Conservation (phyloP, 805 yeast species). For the Ogataea saltuana region DNA sequence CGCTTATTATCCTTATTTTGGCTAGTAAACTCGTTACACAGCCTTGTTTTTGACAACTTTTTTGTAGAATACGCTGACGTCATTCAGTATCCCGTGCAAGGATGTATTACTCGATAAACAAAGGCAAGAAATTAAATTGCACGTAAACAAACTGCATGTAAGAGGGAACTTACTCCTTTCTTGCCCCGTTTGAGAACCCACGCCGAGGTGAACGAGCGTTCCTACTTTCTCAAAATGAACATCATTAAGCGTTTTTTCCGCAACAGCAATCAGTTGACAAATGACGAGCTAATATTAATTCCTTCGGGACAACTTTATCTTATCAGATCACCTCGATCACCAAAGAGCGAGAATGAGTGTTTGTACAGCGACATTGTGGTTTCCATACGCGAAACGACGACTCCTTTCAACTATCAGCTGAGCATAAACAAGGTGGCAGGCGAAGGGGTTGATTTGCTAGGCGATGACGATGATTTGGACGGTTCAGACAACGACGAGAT, state of each 20-base stretch:
- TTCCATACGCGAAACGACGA: constrained; percentile 64
- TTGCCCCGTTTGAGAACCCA: too few species aligned
- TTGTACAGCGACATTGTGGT: constrained; percentile 79
- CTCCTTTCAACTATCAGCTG: constrained; percentile 67
- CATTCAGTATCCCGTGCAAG: background rate
- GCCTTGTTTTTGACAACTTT: background rate
- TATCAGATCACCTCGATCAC: constrained; percentile 73
- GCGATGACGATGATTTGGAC: constrained; percentile 47
- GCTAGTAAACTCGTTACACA: too few species aligned
- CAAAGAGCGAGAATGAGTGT: constrained; percentile 84
- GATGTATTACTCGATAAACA: background rate
- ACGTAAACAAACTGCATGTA: background rate
- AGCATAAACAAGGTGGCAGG: constrained; percentile 67
- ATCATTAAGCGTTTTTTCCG: constrained; percentile 59
- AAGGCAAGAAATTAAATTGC: background rate
- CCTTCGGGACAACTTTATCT: constrained; percentile 81
- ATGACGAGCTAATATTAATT: constrained; percentile 63
- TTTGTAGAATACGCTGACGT: background rate
- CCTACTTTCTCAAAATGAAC: too few species aligned
- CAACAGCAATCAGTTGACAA: constrained; percentile 38
- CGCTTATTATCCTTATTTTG: too few species aligned
- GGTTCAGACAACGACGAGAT: constrained; percentile 40
- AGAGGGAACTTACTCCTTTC: background rate
- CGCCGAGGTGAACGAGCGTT: too few species aligned
- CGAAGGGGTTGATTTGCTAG: constrained; percentile 57